Evolutionary conservation across 257 asterid genomes (phyloP).

Genomic region (Primulina tabacum): DNA sequence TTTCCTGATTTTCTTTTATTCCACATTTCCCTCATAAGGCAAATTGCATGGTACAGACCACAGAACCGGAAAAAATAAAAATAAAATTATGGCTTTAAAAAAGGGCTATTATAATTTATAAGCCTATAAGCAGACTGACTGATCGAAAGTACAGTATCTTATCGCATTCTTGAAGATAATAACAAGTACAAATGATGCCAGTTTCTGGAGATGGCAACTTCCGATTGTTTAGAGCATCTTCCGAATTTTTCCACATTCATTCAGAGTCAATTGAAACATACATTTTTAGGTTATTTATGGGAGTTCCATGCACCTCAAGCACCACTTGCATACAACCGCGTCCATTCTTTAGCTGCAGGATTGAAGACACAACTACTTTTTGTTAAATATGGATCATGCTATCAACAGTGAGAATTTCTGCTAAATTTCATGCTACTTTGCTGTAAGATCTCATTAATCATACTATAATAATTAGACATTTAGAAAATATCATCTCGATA

Average conservation of each 20-base stretch:
- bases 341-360: conserved; percentile 81
- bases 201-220: conserved; percentile 21
- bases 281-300: conserved; percentile 32
- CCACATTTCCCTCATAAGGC: too few species aligned
- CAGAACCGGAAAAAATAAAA: too few species aligned
- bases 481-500: neutral
- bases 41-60: neutral
- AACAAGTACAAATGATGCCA: conserved; percentile 29
- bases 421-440: too few species aligned
- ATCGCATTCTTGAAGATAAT: conserved; percentile 38
- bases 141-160: conserved; percentile 26
- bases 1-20: too few species aligned
- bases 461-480: too few species aligned
- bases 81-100: too few species aligned
- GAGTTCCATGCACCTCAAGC: conserved; percentile 40
- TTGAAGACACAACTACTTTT: neutral
- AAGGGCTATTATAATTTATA: neutral
- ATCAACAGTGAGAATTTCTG: neutral
- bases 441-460: neutral
- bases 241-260: conserved; percentile 27
- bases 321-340: conserved; percentile 89
- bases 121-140: neutral
- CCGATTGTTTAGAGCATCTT: conserved; percentile 35
- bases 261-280: conserved; percentile 33
- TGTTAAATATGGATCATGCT: neutral